Conservation (phyloP, 495 filamentous ascomycete species). For the Penicillium crystallinum region DNA sequence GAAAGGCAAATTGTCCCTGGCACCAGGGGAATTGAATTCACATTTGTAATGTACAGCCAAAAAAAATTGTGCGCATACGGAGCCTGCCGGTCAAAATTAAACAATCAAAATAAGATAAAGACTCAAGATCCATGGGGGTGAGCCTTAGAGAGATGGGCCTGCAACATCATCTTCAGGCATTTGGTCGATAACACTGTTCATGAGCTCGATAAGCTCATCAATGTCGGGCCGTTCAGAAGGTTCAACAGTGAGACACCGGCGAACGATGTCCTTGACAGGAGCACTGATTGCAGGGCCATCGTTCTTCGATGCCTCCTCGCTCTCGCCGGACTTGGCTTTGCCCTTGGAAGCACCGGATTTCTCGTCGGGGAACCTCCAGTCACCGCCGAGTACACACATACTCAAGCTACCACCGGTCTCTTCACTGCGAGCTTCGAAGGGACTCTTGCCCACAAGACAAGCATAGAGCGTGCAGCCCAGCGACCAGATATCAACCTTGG, state of each 20-base stretch:
- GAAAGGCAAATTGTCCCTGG: neutral
- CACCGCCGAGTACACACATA: conserved; percentile 84
- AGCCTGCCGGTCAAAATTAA: conserved; percentile 14
- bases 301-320: conserved; percentile 24
- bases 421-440: conserved; percentile 90
- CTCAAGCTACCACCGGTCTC: conserved; percentile 92
- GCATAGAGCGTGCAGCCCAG: conserved; percentile 95
- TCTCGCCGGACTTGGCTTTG: conserved; percentile 42
- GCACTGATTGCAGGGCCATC: conserved; percentile 56
- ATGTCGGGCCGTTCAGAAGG: conserved; percentile 87
- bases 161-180: conserved; percentile 60
- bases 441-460: conserved; percentile 90
- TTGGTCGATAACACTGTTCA: conserved; percentile 67
- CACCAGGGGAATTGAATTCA: neutral
- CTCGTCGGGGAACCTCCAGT: conserved; percentile 93
- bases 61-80: conserved; percentile 6
- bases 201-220: conserved; percentile 75
- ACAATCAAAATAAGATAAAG: neutral
- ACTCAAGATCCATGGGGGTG: neutral
- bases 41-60: conserved; percentile 9
- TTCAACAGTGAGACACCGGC: conserved; percentile 88
- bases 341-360: conserved; percentile 52
- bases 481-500: conserved; percentile 98
- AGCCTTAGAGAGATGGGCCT: conserved; percentile 22
- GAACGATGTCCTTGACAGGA: conserved; percentile 74